Percentiles rank a stretch among this genome's conserved stretches.
Evolutionary conservation across 2,329 filamentous ascomycete genomes (phyloP).

Genomic region (Venturia effusa): DNA sequence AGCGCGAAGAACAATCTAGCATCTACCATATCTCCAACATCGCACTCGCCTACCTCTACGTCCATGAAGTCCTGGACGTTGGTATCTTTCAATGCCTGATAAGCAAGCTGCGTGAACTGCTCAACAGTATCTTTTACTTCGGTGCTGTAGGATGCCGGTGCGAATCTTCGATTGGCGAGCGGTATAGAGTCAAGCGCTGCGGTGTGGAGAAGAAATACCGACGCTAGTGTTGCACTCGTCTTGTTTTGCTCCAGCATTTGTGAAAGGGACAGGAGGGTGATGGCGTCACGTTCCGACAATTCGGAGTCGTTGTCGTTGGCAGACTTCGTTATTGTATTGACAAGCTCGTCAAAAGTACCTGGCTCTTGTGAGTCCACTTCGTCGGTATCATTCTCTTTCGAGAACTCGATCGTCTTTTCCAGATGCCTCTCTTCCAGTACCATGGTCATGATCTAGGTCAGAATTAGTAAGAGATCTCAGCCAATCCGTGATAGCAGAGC

Average conservation of each 20-base stretch:
- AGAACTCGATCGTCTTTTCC: background rate
- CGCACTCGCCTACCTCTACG: conserved; percentile 15
- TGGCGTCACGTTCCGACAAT: conserved; percentile 25
- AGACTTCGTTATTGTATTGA: background rate
- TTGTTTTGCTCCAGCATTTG: conserved; percentile 22
- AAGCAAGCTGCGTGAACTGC: conserved; percentile 25
- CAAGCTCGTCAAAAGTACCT: background rate
- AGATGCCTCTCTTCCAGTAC: conserved; percentile 27
- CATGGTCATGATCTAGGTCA: conserved; percentile 36
- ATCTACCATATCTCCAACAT: conserved; percentile 46
- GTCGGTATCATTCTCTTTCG: background rate
- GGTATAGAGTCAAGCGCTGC: background rate
- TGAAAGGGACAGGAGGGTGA: conserved; percentile 23
- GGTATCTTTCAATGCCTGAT: conserved; percentile 31
- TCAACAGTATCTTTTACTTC: background rate
- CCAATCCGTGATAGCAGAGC: background rate
- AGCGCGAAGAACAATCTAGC: conserved; percentile 27
- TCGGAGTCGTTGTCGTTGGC: background rate
- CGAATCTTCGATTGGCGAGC: background rate
- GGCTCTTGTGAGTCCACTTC: background rate
- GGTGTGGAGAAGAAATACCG: conserved; percentile 32
- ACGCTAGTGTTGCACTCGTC: conserved; percentile 21
- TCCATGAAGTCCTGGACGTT: conserved; percentile 18
- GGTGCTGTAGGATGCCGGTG: background rate
- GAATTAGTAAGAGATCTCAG: background rate